These are phyloP conservation scores for Lepidium didymum DNA, from an alignment of 345 rosid species.

Conservation along the genomic window DNA sequence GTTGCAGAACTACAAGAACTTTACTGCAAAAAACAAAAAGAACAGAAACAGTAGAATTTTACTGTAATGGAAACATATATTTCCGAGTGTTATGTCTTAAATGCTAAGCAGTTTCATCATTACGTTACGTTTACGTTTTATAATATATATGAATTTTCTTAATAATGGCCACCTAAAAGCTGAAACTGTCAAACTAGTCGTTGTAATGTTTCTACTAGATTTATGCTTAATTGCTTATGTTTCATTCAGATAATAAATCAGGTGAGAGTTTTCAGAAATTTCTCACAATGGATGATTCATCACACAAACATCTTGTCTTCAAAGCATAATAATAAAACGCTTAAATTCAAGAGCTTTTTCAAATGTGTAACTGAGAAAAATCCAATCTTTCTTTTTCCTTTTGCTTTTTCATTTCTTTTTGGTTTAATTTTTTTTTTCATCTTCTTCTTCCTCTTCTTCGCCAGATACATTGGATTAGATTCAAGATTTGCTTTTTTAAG, in stretches of 20 bases:
- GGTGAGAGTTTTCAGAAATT: not conserved
- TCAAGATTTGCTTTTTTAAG: not conserved
- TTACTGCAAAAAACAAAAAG: not conserved
- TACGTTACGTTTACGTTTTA: too few relatives aligned
- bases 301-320: not conserved
- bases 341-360: not conserved
- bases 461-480: not conserved
- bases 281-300: not conserved
- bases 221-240: too few relatives aligned
- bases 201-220: conserved; percentile 2
- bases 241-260: too few relatives aligned
- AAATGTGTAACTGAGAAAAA: conserved; percentile 13
- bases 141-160: too few relatives aligned
- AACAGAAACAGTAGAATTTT: not conserved
- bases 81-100: not conserved
- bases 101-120: conserved; percentile 2
- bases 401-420: too few relatives aligned
- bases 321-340: not conserved
- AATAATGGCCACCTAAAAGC: not conserved
- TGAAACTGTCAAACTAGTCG: conserved; percentile 8
- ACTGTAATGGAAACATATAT: not conserved
- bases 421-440: not conserved
- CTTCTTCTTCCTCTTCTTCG: not conserved
- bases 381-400: not conserved
- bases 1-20: not conserved